Conservation (phyloP, 2,329 filamentous ascomycete species). For the Ceratocystis alfenasii region DNA sequence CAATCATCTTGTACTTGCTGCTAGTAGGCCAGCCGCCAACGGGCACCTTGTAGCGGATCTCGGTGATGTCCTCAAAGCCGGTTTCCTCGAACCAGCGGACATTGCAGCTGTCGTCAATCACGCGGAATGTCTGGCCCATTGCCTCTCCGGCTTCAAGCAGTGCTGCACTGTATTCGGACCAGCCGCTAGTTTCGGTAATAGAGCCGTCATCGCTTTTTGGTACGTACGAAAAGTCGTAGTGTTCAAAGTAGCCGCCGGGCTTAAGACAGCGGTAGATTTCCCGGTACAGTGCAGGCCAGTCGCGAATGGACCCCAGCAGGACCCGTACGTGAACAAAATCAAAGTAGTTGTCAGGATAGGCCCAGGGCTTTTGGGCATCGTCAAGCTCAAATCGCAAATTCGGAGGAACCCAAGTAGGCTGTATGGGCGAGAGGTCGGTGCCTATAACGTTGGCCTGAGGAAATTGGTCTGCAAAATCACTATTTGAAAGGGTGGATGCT, state of each 20-base stretch:
- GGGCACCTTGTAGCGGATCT: slow-evolving; percentile 26
- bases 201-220: slow-evolving; percentile 28
- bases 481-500: slow-evolving; percentile 25
- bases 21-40: slow-evolving; percentile 39
- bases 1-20: slow-evolving; percentile 35
- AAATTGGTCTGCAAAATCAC: slow-evolving; percentile 37
- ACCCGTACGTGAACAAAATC: slow-evolving; percentile 48
- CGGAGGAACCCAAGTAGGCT: slow-evolving; percentile 42
- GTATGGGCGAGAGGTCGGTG: slow-evolving; percentile 47
- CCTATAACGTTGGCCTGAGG: slow-evolving; percentile 38
- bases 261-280: slow-evolving; percentile 41
- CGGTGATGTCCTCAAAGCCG: slow-evolving; percentile 26
- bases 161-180: slow-evolving; percentile 26
- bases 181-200: slow-evolving; percentile 26
- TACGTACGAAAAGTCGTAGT: slow-evolving; percentile 33
- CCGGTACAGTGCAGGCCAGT: slow-evolving; percentile 43
- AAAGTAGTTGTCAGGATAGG: slow-evolving; percentile 37
- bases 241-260: slow-evolving; percentile 41
- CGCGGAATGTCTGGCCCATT: slow-evolving; percentile 28
- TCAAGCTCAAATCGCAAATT: slow-evolving; percentile 54
- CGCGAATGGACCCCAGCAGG: slow-evolving; percentile 40
- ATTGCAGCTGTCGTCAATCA: slow-evolving; percentile 24
- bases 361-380: slow-evolving; percentile 42
- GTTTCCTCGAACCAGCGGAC: slow-evolving; percentile 25
- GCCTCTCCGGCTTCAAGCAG: slow-evolving; percentile 27